Evolutionary conservation across 1,284 basidiomycete species (phyloP), one percentile per base, ranked within the genome.

Genomic region (Exobasidium cylindrosporum): DNA sequence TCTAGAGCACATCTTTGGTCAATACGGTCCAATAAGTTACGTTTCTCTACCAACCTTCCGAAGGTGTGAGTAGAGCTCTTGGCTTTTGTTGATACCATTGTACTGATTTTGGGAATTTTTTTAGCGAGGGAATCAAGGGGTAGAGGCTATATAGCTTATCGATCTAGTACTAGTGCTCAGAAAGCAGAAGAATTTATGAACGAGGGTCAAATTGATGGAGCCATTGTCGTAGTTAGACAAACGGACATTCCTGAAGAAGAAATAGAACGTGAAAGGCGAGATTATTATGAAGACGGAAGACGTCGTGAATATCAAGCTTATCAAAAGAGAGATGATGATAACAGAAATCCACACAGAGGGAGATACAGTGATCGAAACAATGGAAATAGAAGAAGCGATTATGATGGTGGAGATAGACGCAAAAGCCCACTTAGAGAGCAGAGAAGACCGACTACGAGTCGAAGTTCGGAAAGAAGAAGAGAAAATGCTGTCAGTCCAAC

Each of bases 201-300:
- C 53, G 30, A 44, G 1, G 53, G 53, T 35, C 53, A 55, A 44
- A 55, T 55, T 24, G 53, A 55, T 55, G 53, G 53, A 3, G 53
- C 53, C 3, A 55, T 55, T 26, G 31, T 55, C 23, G 21, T 23
- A 13, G 53, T 55, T 28, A 13, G 40, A 44, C 30, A 23, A 21
- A 29, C n/a, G 11, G 26, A 31, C 26, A 13, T 50, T 7, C 47
- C 5, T 2, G 4, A 24, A 24, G 13, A 50, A 24, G 47, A 50
- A 4, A 2, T 50, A 13, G 3, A 26, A 40, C 35, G 35, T 40
- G 35, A 40, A 7, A 10, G 10, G 7, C 7, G 35, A 40, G 35
- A 17, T 7, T 40, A 40, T 17, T n/a, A n/a, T n/a, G n/a, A n/a
- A n/a, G n/a, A n/a, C n/a, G n/a, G n/a, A n/a, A n/a, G n/a, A n/a